Base-by-base conservation (phyloP, 495 filamentous ascomycete species). In the Durotheca rogersii region DNA sequence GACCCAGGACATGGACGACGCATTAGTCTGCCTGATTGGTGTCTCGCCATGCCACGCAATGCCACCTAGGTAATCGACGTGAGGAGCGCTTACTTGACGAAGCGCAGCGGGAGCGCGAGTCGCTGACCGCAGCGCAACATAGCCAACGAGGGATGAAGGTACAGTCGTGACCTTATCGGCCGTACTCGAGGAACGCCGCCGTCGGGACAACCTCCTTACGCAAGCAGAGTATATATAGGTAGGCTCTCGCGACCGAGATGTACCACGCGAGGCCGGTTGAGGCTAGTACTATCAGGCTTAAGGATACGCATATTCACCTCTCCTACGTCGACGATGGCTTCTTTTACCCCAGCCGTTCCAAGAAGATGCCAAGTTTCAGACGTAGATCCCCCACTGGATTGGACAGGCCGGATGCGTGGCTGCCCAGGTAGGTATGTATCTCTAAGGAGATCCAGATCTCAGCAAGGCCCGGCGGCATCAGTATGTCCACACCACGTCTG, bases 341-440 rank as follows among this genome's bases (percentile, higher is more conserved):
- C 39, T 17, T 9, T 41, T 38, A 10, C 35, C 35, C 21, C 11
- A 14, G 6, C n/a, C 16, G 11, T 30, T 15, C 15, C 21, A 31
- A 34, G 9, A 16, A 38, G 21, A 43, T 55, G 44, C 52, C 42
- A 57, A 51, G 43, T 9, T 37, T 40, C 16, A 12, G 34, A 38
- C 7, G 31, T 18, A 31, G 53, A 57, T 57, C 53, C 41, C 41
- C 37, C 41, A 31, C 46, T 29, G 30, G 15, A 36, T 40, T 12
- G 36, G 2, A 45, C n/a, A n/a, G n/a, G n/a, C n/a, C n/a, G n/a
- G n/a, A n/a, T n/a, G n/a, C n/a, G n/a, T n/a, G n/a, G n/a, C n/a
- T n/a, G n/a, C n/a, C n/a, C n/a, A n/a, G n/a, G n/a, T n/a, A n/a
- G n/a, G n/a, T n/a, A n/a, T n/a, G n/a, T 45, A 18, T 34, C 16